Base-by-base conservation (phyloP, 768 basidiomycete genomes). In the Amanita thiersii region DNA sequence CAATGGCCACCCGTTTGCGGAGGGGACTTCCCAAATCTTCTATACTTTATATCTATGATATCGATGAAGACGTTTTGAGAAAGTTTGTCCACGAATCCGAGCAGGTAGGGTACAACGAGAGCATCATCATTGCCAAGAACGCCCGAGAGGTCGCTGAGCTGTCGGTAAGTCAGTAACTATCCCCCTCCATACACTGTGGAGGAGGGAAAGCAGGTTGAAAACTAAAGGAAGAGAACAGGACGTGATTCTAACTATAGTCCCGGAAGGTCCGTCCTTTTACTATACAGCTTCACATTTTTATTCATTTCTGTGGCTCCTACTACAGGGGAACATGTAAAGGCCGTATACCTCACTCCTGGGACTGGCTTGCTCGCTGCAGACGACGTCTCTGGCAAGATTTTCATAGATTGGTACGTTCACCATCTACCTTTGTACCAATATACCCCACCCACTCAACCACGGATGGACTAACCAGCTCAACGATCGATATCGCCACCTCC, bases 401-500 rank as follows among this genome's bases (percentile, higher is more conserved):
- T 69, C 40, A 60, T 70, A 23, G 68, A 69, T 49, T 66, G 65
- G 66, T 66, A 50, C 38, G 53, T 30, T 34, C 23, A 30, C 14
- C 29, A 9, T 9, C 29, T 12, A 9, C 7, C 20, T 12, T 24
- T 8, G 21, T 20, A 17, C 32, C n/a, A 2, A 14, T 2, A 34
- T 19, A 7, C 7, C 11, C 43, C 12, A 37, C 12, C 38, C 15
- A 44, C 14, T 6, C 30, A 29, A 18, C 10, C 21, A 20, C 8
- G 15, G 12, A 30, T 7, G 1, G 7, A 29, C 21, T 29, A 17
- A 12, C 31, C 37, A 70, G 67, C 44, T 70, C 68, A n/a, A 70
- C 67, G 4, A 68, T 68, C 19, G 67, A 70, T 43, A 54, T 60
- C 19, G 52, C 51, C 17, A 65, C 66, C 0, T 68, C 66, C 1